A percentile compares a stretch with the other conserved stretches of the same genome.
Conservation (phyloP, 306 rosid species). For the Quercus wislizeni region DNA sequence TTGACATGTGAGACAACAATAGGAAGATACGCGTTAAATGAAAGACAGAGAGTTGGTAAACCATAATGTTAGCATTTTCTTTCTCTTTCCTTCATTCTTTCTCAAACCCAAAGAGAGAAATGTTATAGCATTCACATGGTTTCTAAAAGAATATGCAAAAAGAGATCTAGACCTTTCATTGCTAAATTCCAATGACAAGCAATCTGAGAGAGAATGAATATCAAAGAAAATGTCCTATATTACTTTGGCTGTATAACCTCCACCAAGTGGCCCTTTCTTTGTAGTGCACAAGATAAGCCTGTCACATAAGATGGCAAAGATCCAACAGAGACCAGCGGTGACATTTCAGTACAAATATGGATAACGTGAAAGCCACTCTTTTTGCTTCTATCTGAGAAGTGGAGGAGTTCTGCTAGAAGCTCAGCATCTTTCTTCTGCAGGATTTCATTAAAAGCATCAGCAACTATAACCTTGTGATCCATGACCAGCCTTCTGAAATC, state of each 20-base stretch:
- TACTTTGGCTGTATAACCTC: slow-evolving; percentile 96
- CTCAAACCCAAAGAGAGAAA: neutral
- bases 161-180: slow-evolving; percentile 11
- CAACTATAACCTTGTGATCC: slow-evolving; percentile 49
- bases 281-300: slow-evolving; percentile 80
- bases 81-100: neutral
- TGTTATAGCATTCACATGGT: neutral
- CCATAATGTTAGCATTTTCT: neutral
- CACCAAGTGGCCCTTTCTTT: slow-evolving; percentile 82
- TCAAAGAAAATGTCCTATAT: slow-evolving; percentile 20
- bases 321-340: slow-evolving; percentile 66
- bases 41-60: neutral
- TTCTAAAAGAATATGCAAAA: slow-evolving; percentile 1
- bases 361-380: slow-evolving; percentile 66
- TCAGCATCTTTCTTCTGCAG: slow-evolving; percentile 48
- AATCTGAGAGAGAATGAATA: slow-evolving; percentile 22
- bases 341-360: slow-evolving; percentile 93
- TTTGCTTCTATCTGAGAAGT: slow-evolving; percentile 47
- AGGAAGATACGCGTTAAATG: neutral
- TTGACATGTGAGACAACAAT: neutral
- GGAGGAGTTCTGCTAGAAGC: slow-evolving; percentile 64
- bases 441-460: slow-evolving; percentile 41
- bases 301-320: slow-evolving; percentile 79
- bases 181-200: neutral
- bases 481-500: slow-evolving; percentile 58